phyloP scores from a whole-genome alignment of 2,329 filamentous ascomycete species.

The Grosmannia penicillata region DNA sequence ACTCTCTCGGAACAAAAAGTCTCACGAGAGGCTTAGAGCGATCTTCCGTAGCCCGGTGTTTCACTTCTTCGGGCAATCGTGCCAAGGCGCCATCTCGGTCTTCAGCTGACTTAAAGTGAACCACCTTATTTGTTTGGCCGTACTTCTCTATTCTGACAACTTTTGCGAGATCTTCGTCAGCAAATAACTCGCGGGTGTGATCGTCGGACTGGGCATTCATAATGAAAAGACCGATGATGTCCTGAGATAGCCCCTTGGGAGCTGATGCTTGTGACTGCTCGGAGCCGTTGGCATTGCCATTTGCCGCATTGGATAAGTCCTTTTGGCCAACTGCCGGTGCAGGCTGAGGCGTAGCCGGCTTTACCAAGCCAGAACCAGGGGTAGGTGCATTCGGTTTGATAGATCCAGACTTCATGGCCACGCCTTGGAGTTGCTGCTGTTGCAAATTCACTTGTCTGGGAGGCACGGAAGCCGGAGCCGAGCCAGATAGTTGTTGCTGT shows the following conservation, averaged over 20 bases:
- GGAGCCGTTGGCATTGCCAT: slow-evolving; percentile 36
- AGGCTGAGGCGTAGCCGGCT: slow-evolving; percentile 33
- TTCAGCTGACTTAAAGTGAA: slow-evolving; percentile 65
- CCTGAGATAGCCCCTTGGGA: slow-evolving; percentile 44
- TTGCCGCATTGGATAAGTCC: slow-evolving; percentile 32
- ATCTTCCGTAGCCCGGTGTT: slow-evolving; percentile 56
- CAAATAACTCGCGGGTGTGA: slow-evolving; percentile 67
- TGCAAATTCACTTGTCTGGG: slow-evolving; percentile 22
- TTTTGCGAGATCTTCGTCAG: slow-evolving; percentile 69
- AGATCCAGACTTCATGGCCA: too few species aligned
- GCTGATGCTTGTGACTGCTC: slow-evolving; percentile 43
- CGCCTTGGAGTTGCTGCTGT: slow-evolving; percentile 19
- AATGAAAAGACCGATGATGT: slow-evolving; percentile 76
- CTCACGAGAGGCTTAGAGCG: slow-evolving; percentile 70
- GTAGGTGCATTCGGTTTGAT: slow-evolving; percentile 16
- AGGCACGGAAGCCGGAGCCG: slow-evolving; percentile 8
- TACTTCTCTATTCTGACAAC: slow-evolving; percentile 67
- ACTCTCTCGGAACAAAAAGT: slow-evolving; percentile 49
- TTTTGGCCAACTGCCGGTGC: slow-evolving; percentile 29
- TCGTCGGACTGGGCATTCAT: slow-evolving; percentile 75
- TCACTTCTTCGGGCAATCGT: slow-evolving; percentile 59
- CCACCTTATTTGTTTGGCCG: slow-evolving; percentile 68
- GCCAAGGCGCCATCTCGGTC: slow-evolving; percentile 70
- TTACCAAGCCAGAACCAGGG: slow-evolving; percentile 16
- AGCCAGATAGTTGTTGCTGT: slow-evolving; percentile 12